Evolutionary conservation across 2,329 filamentous ascomycete genomes (phyloP).

Genomic region (Alternaria arborescens): DNA sequence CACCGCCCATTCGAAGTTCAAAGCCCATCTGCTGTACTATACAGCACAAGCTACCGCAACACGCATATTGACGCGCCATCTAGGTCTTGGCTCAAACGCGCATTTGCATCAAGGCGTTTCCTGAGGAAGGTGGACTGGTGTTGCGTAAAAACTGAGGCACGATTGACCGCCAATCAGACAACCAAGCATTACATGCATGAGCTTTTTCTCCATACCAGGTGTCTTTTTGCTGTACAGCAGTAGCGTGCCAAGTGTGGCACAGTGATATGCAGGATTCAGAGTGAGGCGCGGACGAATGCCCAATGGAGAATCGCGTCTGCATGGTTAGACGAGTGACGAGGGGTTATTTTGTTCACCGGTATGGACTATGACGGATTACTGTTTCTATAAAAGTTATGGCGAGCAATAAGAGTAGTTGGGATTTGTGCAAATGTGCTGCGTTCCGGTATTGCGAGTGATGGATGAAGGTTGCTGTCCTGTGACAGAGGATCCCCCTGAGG

Average conservation of each 20-base stretch:
- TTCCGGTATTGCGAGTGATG: neutral
- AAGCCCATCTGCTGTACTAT: neutral
- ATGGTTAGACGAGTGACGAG: conserved; percentile 4
- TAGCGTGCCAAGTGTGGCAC: conserved; percentile 8
- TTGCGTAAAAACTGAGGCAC: neutral
- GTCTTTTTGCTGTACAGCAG: conserved; percentile 3
- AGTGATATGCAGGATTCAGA: neutral
- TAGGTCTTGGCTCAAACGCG: conserved; percentile 9
- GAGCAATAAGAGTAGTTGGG: neutral
- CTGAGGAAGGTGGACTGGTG: neutral
- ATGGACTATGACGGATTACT: neutral
- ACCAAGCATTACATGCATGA: conserved; percentile 1
- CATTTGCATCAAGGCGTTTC: neutral
- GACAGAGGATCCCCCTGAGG: neutral
- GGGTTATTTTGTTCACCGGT: conserved; percentile 4
- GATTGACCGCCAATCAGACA: neutral
- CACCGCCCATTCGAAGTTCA: neutral
- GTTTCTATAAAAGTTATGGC: neutral
- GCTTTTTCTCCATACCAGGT: neutral
- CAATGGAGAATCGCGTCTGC: conserved; percentile 1
- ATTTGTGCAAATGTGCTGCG: neutral
- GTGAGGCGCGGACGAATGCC: conserved; percentile 7
- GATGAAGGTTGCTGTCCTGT: neutral
- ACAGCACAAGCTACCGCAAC: neutral
- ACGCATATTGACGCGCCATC: neutral